phyloP scores from a whole-genome alignment of 2,329 filamentous ascomycete species.

The Sporothrix globosa region DNA sequence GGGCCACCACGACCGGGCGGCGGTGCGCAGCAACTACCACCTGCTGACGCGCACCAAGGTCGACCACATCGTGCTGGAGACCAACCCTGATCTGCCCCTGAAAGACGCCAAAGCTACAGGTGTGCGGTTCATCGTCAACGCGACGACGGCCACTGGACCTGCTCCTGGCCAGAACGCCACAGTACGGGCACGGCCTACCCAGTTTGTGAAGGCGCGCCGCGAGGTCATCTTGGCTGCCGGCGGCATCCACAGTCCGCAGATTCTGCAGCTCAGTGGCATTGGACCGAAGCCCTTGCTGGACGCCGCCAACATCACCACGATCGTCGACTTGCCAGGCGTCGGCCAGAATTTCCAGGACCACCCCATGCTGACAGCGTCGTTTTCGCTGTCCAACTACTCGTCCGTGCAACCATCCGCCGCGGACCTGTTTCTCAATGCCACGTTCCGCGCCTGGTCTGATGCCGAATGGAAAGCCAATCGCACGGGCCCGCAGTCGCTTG shows the following conservation, averaged over 20 bases:
- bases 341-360: constrained; percentile 57
- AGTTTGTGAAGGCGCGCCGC: constrained; percentile 41
- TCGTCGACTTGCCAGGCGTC: constrained; percentile 52
- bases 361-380: constrained; percentile 40
- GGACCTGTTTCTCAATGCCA: constrained; percentile 38
- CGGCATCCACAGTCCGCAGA: constrained; percentile 46
- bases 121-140: constrained; percentile 39
- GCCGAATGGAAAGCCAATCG: constrained; percentile 39
- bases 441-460: constrained; percentile 39
- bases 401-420: constrained; percentile 35
- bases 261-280: constrained; percentile 46
- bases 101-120: constrained; percentile 36
- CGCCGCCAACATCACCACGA: constrained; percentile 47
- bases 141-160: constrained; percentile 9
- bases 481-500: constrained; percentile 42
- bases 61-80: constrained; percentile 39
- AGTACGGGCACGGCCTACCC: not conserved
- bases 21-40: constrained; percentile 42
- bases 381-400: constrained; percentile 35
- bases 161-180: constrained; percentile 12
- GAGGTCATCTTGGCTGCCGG: constrained; percentile 53
- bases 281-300: constrained; percentile 49
- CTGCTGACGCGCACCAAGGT: constrained; percentile 42
- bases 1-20: constrained; percentile 43
- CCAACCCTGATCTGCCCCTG: constrained; percentile 34